phyloP scores from a whole-genome alignment of 1,139 yeast genomes.

The Suhomyces yuchorum region DNA sequence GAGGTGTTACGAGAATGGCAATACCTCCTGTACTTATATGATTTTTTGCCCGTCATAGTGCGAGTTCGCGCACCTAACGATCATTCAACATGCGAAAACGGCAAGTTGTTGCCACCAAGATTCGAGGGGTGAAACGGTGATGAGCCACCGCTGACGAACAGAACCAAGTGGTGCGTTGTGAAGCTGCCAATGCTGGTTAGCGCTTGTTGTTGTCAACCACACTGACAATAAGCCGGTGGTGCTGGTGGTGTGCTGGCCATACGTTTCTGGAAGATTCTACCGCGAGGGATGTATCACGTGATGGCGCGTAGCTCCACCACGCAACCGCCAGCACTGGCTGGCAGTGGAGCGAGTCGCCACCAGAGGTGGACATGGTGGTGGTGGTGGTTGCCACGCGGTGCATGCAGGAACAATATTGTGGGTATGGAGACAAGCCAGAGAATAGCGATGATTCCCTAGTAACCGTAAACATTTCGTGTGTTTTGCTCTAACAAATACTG shows the following conservation, averaged over 20 bases:
- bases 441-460: background rate
- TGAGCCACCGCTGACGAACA: too few species aligned
- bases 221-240: background rate
- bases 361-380: background rate
- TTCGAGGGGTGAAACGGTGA: background rate
- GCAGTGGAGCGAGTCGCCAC: background rate
- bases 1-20: slow-evolving; percentile 7
- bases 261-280: background rate
- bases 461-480: too few species aligned
- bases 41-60: slow-evolving; percentile 10
- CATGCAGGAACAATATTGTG: background rate
- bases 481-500: background rate
- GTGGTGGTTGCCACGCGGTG: background rate
- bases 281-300: background rate
- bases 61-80: slow-evolving; percentile 3
- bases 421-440: background rate
- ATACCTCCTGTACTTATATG: slow-evolving; percentile 12
- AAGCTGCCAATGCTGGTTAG: background rate
- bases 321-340: background rate
- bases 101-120: background rate
- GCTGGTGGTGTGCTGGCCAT: background rate
- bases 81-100: background rate
- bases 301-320: background rate
- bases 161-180: too few species aligned
- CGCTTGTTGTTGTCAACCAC: background rate